Base-by-base conservation (phyloP, 2,329 filamentous ascomycete genomes). In the Aspergillus chevalieri region DNA sequence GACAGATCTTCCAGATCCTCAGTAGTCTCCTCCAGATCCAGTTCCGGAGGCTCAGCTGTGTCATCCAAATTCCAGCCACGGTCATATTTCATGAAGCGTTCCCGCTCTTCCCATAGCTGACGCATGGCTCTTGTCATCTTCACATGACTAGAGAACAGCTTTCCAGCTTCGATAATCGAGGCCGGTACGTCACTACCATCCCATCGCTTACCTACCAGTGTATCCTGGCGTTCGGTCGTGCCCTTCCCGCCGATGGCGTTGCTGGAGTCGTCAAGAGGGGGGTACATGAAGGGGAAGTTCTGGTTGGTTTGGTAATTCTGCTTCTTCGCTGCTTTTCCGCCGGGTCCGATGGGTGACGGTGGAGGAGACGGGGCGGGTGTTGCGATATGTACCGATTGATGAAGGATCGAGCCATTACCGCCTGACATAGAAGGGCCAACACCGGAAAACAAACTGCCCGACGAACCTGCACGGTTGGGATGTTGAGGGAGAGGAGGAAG, bases 231-330 rank as follows among this genome's bases (percentile, higher is more conserved):
- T 39, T 87, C 87, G 5, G 90, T 87, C 17, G 80, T 81, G 10
- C 91, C 91, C 65, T 95, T 96, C 1, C 92, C 92, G 46, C 93
- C 92, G 34, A 92, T 84, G 58, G 86, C 87, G 64, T 95, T 95
- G 70, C 90, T 95, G 21, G 83, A 85, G 53, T 85, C 85, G 68
- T 96, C 92, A 15, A 96, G 75, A 1, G 93, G 93, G 2, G 93
- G 93, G 59, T 98, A 98, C 73, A 98, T 84, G 64, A 98, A 97
- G 0, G 93, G 93, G 57, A 98, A 97, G 65, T 96, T 93, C 61
- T 98, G 93, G 64, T 98, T 98, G 0, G 93, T 98, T 68, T 98
- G 93, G 62, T 98, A 98, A 59, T 97, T 98, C 64, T 98, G 93
- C 66, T 98, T 98, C 76, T 98, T 98, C 1, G 87, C 91, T 47